Evolutionary conservation across 1,139 yeast species (phyloP).

Genomic region (Pichiaceae sp.): DNA sequence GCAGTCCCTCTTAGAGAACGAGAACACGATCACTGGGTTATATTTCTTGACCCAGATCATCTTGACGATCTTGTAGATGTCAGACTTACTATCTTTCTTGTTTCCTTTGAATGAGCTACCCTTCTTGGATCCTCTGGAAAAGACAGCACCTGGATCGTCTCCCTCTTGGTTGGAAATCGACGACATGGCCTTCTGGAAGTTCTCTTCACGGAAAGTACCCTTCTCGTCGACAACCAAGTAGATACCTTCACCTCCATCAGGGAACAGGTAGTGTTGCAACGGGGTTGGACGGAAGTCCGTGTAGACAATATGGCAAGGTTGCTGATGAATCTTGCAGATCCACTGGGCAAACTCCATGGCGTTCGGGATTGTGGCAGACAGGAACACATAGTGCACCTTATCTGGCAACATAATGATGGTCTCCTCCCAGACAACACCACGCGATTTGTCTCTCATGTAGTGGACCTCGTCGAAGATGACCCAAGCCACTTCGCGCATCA

Average conservation of each 20-base stretch:
- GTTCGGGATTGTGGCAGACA: constrained; percentile 96
- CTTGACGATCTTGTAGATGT: constrained; percentile 91
- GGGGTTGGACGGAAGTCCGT: constrained; percentile 99
- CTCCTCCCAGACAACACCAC: constrained; percentile 99
- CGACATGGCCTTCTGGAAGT: constrained; percentile 97
- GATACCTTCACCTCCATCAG: constrained; percentile 96
- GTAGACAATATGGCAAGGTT: constrained; percentile 97
- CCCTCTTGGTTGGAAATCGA: constrained; percentile 77
- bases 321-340: constrained; percentile 91
- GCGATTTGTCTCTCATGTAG: constrained; percentile 89
- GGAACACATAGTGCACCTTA: constrained; percentile 78
- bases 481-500: constrained; percentile 94
- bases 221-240: constrained; percentile 97
- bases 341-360: constrained; percentile 97
- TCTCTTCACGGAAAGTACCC: constrained; percentile 92
- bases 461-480: constrained; percentile 97
- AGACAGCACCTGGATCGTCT: constrained; percentile 65
- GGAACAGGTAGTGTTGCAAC: constrained; percentile 90
- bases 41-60: constrained; percentile 95
- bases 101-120: constrained; percentile 90
- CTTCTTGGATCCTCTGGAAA: constrained; percentile 38
- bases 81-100: constrained; percentile 67
- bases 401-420: constrained; percentile 95
- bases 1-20: constrained; percentile 94
- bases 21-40: constrained; percentile 96